These are phyloP conservation scores for Quercus suber DNA, from an alignment of 306 rosid species.

Conservation along the genomic window DNA sequence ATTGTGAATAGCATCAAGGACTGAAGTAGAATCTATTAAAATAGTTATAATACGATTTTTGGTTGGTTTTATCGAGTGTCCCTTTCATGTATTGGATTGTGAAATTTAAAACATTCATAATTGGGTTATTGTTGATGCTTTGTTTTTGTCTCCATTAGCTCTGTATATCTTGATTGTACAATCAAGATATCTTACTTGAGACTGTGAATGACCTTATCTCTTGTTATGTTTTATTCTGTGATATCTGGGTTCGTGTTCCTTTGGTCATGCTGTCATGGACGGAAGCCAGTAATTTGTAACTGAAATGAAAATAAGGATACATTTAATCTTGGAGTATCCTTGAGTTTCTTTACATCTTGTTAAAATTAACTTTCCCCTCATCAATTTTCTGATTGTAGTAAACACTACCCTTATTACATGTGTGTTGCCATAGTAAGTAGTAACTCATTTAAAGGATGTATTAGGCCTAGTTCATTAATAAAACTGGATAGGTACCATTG, in stretches of 20 bases:
- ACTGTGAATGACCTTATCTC: not conserved
- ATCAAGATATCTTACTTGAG: constrained; percentile 3
- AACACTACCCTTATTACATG: too few relatives aligned
- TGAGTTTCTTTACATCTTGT: too few relatives aligned
- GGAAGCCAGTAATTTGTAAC: too few relatives aligned
- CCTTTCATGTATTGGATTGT: constrained; percentile 2
- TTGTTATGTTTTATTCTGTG: constrained; percentile 10
- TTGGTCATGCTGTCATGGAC: not conserved
- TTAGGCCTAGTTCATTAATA: too few relatives aligned
- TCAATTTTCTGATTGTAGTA: too few relatives aligned
- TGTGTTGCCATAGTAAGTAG: too few relatives aligned
- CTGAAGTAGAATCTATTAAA: not conserved
- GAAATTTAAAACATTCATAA: not conserved
- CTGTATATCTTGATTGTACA: not conserved
- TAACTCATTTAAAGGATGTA: too few relatives aligned
- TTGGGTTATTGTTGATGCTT: not conserved
- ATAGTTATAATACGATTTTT: not conserved
- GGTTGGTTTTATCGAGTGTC: constrained; percentile 2
- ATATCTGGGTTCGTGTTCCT: not conserved
- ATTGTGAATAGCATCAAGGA: not conserved
- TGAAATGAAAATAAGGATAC: too few relatives aligned
- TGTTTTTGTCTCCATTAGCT: constrained; percentile 7
- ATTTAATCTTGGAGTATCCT: too few relatives aligned
- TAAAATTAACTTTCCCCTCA: too few relatives aligned
- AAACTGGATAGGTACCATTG: too few relatives aligned